A percentile compares a stretch with the other conserved stretches of the same genome.
Conservation (phyloP, 108 stramenopile species). For the Pelagomonas calceolata region DNA sequence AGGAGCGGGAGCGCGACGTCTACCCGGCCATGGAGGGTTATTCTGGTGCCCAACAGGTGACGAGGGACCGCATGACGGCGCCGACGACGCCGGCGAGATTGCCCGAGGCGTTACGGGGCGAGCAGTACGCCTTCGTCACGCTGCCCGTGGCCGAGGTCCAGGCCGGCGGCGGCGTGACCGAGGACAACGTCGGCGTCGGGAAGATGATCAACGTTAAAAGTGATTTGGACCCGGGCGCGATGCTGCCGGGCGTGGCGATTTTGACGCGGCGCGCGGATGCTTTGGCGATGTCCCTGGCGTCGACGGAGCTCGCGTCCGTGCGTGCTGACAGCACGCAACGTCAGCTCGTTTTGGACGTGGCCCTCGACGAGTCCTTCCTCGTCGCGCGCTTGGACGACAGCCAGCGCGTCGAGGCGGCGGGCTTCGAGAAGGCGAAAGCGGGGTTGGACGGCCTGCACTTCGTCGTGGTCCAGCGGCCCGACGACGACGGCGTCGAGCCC, state of each 20-base stretch:
- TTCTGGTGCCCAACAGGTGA: background rate
- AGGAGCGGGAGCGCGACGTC: constrained; percentile 53
- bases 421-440: constrained; percentile 81
- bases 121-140: constrained; percentile 87
- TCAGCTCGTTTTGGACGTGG: constrained; percentile 76
- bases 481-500: constrained; percentile 71
- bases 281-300: constrained; percentile 79
- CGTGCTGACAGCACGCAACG: constrained; percentile 73
- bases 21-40: constrained; percentile 40
- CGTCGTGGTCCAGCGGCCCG: constrained; percentile 66
- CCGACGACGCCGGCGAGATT: constrained; percentile 62
- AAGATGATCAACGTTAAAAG: constrained; percentile 52
- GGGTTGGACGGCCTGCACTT: constrained; percentile 77
- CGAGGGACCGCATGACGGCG: background rate
- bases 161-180: constrained; percentile 57
- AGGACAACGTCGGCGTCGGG: constrained; percentile 68
- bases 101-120: constrained; percentile 83
- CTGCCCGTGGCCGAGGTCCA: constrained; percentile 78
- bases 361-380: constrained; percentile 82
- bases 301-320: constrained; percentile 72
- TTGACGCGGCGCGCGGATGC: constrained; percentile 67
- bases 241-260: constrained; percentile 82
- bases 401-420: constrained; percentile 70
- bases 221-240: constrained; percentile 60
- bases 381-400: constrained; percentile 72